Conservation (phyloP, 2,329 filamentous ascomycete species). For the Alternaria metachromatica region DNA sequence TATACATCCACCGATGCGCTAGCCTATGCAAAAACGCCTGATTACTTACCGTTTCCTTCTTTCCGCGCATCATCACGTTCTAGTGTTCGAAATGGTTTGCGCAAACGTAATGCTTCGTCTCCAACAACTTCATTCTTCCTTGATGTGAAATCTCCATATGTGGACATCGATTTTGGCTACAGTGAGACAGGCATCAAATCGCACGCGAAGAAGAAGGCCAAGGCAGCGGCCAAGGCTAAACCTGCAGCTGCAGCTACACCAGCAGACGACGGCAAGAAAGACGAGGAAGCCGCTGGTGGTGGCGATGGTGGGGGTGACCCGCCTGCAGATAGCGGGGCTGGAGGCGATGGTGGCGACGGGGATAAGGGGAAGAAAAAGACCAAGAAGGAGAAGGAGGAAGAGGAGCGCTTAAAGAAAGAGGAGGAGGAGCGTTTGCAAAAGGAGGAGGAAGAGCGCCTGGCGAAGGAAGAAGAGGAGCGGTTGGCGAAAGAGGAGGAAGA, state of each 20-base stretch:
- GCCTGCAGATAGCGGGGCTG: conserved; percentile 46
- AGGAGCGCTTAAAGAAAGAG: conserved; percentile 45
- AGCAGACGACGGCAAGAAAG: conserved; percentile 57
- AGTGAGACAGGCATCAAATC: conserved; percentile 58
- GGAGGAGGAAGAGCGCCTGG: conserved; percentile 43
- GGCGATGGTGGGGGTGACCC: conserved; percentile 44
- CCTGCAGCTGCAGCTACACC: conserved; percentile 30
- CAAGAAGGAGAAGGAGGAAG: conserved; percentile 48
- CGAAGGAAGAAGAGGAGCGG: conserved; percentile 47
- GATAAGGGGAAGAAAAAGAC: conserved; percentile 50
- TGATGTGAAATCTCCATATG: conserved; percentile 42
- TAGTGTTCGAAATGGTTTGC: conserved; percentile 36
- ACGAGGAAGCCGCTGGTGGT: conserved; percentile 50
- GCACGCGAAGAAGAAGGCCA: conserved; percentile 62
- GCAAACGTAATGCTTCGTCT: conserved; percentile 37
- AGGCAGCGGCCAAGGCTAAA: conserved; percentile 43
- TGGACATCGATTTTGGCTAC: conserved; percentile 64
- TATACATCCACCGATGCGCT: conserved; percentile 53
- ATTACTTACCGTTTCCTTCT: conserved; percentile 41
- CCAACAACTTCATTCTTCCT: conserved; percentile 37
- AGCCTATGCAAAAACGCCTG: conserved; percentile 46
- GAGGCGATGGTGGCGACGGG: conserved; percentile 39
- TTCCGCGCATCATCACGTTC: conserved; percentile 42
- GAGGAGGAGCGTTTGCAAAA: conserved; percentile 49
- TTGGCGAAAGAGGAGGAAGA: conserved; percentile 40